Base-by-base conservation (phyloP, 2,329 filamentous ascomycete genomes). In the Sporothrix luriei region DNA sequence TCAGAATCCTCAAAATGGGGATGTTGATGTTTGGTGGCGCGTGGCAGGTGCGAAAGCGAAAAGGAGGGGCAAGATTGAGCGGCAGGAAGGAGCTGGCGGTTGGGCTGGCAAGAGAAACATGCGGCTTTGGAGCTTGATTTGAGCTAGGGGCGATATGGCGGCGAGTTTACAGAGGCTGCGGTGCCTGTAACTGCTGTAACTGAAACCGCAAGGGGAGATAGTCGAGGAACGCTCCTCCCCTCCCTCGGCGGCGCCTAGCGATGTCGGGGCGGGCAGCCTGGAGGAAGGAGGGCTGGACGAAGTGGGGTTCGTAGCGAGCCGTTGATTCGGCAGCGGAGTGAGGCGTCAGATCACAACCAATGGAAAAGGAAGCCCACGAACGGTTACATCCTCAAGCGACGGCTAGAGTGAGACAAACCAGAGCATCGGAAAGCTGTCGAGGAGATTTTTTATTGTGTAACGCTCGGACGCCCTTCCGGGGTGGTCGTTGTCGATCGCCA, bases 21-120 rank as follows among this genome's bases (percentile, higher is more conserved):
- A 43, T 43, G 13, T 16, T 43, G 49, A 9, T 21, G 19, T 51
- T 65, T 40, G 26, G 61, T 29, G 33, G 43, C 14, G 26, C 61
- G 62, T 62, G 40, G 52, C 40, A 26, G 64, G 61, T n/a, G 40
- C 40, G 21, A 40, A 62, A n/a, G n/a, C n/a, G n/a, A n/a, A 70
- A 72, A 70, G 69, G 71, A 68, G 69, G 69, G 69, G 71, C 46
- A 69, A 49, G 66, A 19, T 16, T 38, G 54, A 21, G 54, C 40
- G 2, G 24, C n/a, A 13, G 16, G 24, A 65, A 49, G 48, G 62
- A 6, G 61, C 40, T 11, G 14, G 24, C 24, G 24, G 29, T 14
- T 38, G 52, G 59, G 33, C 33, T 33, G 33, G 33, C 33, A 33
- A 33, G 33, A 33, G 33, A 62, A 24, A 14, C 19, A n/a, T 43